These are phyloP conservation scores for Salix viminalis DNA, from an alignment of 345 rosid genomes.

Conservation along the genomic window DNA sequence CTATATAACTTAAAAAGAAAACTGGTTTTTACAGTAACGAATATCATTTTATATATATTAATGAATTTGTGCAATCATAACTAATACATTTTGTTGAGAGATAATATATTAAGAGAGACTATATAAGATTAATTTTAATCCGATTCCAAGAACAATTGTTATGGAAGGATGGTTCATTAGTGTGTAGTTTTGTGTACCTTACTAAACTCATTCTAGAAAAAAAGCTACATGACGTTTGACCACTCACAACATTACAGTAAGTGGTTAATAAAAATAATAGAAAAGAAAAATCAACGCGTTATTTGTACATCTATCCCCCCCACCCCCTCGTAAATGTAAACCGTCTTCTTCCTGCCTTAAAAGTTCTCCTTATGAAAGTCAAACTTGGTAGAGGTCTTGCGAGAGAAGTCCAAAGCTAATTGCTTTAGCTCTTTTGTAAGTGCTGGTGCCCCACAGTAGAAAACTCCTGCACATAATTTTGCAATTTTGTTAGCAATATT, in stretches of 20 bases:
- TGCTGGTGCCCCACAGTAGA: slow-evolving; percentile 85
- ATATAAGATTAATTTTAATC: neutral
- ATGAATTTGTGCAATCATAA: too few species aligned
- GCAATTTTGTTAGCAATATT: neutral
- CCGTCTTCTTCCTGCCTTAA: slow-evolving; percentile 15
- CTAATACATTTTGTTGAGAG: too few species aligned
- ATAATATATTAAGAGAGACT: too few species aligned
- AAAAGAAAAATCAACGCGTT: too few species aligned
- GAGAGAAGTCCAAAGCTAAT: slow-evolving; percentile 71
- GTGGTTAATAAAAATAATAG: neutral
- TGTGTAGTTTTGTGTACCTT: neutral
- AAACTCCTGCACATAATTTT: slow-evolving; percentile 59
- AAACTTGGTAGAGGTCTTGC: slow-evolving; percentile 76
- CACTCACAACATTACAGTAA: neutral
- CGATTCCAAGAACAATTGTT: neutral
- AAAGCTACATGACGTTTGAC: neutral
- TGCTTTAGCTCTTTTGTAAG: slow-evolving; percentile 55
- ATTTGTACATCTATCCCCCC: neutral
- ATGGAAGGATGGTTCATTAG: neutral
- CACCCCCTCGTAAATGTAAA: neutral
- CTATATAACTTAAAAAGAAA: too few species aligned
- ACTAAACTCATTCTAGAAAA: neutral
- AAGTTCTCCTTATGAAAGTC: slow-evolving; percentile 92
- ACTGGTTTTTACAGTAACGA: too few species aligned
- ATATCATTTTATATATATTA: too few species aligned